Evolutionary conservation across 2,329 filamentous ascomycete species (phyloP).

Genomic region (Penicillium corylophilum): DNA sequence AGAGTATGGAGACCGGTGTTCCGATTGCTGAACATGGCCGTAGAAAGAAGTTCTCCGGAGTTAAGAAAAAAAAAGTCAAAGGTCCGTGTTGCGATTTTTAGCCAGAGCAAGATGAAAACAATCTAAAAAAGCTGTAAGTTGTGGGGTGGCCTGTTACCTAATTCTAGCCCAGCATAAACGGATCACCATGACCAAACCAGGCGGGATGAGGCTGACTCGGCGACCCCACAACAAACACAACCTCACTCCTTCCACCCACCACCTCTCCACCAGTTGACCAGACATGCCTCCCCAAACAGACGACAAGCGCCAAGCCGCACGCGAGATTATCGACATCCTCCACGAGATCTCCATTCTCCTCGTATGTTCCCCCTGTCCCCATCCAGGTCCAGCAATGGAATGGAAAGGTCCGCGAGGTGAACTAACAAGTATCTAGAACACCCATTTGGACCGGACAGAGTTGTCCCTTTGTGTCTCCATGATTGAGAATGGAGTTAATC

Average conservation of each 20-base stretch:
- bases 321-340: conserved; percentile 53
- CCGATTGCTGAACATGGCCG: not conserved
- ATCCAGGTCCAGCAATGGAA: not conserved
- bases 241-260: not conserved
- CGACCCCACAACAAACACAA: conserved; percentile 2
- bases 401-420: not conserved
- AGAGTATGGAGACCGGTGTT: not conserved
- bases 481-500: conserved; percentile 96
- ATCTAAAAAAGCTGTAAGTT: too few relatives aligned
- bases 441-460: conserved; percentile 83
- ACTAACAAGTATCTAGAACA: conserved; percentile 64
- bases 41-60: not conserved
- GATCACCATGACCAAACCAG: not conserved
- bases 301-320: conserved; percentile 50
- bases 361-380: conserved; percentile 31
- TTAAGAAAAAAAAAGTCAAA: too few relatives aligned
- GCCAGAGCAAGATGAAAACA: too few relatives aligned
- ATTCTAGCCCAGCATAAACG: too few relatives aligned
- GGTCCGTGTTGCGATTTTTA: too few relatives aligned
- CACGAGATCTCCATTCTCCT: conserved; percentile 51
- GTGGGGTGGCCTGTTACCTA: too few relatives aligned
- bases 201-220: not conserved
- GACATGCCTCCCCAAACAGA: conserved; percentile 42
- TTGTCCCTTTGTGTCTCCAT: conserved; percentile 93
- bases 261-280: not conserved